A percentile compares a stretch with the other conserved stretches of the same genome.
These are phyloP conservation scores for Eutrema heterophyllum DNA, from an alignment of 345 rosid genomes.

Conservation along the genomic window DNA sequence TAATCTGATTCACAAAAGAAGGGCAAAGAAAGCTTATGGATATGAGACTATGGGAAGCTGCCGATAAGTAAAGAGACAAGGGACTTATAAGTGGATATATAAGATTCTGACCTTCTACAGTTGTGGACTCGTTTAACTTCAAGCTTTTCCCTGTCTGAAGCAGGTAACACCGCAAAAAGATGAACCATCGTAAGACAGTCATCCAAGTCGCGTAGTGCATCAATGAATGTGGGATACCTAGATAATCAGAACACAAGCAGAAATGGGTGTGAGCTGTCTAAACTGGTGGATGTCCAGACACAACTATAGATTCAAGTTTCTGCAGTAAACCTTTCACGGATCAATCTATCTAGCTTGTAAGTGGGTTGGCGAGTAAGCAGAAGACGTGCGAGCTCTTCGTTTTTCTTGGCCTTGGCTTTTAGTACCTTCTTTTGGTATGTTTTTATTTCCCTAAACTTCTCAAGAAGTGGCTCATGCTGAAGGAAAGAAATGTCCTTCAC, in stretches of 20 bases:
- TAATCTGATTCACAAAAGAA: slow-evolving; percentile 49
- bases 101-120: slow-evolving; percentile 61
- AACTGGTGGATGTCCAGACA: not conserved
- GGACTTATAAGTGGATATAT: not conserved
- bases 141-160: slow-evolving; percentile 67
- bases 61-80: not conserved
- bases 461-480: slow-evolving; percentile 82
- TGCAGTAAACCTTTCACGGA: slow-evolving; percentile 67
- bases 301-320: not conserved
- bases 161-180: slow-evolving; percentile 91
- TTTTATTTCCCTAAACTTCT: slow-evolving; percentile 73
- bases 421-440: slow-evolving; percentile 67
- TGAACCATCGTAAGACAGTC: slow-evolving; percentile 92
- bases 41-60: not conserved
- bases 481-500: slow-evolving; percentile 80
- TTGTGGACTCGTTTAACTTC: slow-evolving; percentile 72
- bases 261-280: not conserved
- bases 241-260: slow-evolving; percentile 16
- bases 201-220: slow-evolving; percentile 93
- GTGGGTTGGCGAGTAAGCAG: slow-evolving; percentile 67
- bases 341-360: slow-evolving; percentile 59
- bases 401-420: slow-evolving; percentile 79
- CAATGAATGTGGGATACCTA: slow-evolving; percentile 84
- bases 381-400: slow-evolving; percentile 62
- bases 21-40: not conserved